These are phyloP conservation scores for Penicillium parvum DNA, from an alignment of 495 filamentous ascomycete genomes.

Conservation along the genomic window DNA sequence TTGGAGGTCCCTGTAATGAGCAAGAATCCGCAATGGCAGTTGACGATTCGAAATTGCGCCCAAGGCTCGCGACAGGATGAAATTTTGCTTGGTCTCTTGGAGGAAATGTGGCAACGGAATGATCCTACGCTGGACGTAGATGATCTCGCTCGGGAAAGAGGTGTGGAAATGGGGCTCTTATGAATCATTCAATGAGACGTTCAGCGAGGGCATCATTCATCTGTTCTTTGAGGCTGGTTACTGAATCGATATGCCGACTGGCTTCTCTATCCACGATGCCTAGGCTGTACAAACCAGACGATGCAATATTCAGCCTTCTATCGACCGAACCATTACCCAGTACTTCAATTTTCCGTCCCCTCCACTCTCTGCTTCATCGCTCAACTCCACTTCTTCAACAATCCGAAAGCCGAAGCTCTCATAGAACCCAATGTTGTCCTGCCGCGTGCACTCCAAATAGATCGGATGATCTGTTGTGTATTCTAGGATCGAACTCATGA, in stretches of 20 bases:
- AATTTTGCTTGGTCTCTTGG: slow-evolving; percentile 25
- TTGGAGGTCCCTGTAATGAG: slow-evolving; percentile 21
- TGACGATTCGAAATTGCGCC: slow-evolving; percentile 12
- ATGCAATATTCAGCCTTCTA: too few relatives aligned
- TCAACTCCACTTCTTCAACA: slow-evolving; percentile 21
- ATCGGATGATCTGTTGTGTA: slow-evolving; percentile 11
- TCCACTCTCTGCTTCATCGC: slow-evolving; percentile 5
- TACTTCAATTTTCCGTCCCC: slow-evolving; percentile 13
- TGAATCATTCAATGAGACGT: slow-evolving; percentile 18
- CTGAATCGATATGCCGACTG: too few relatives aligned
- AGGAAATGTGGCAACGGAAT: slow-evolving; percentile 25
- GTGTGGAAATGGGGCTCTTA: slow-evolving; percentile 28
- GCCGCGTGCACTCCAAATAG: slow-evolving; percentile 23
- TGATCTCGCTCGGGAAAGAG: slow-evolving; percentile 20
- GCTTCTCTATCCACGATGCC: too few relatives aligned
- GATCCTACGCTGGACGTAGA: slow-evolving; percentile 18
- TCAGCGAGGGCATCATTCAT: slow-evolving; percentile 22
- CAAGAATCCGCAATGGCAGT: slow-evolving; percentile 18
- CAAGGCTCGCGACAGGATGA: slow-evolving; percentile 9
- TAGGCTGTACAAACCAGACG: too few relatives aligned
- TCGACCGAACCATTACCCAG: slow-evolving; percentile 26
- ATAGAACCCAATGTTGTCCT: slow-evolving; percentile 27
- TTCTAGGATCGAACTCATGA: slow-evolving; percentile 17
- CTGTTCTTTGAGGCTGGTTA: too few relatives aligned
- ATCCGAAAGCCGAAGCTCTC: slow-evolving; percentile 23